Base-by-base conservation (phyloP, 2,329 filamentous ascomycete genomes). In the Venturia nashicola region DNA sequence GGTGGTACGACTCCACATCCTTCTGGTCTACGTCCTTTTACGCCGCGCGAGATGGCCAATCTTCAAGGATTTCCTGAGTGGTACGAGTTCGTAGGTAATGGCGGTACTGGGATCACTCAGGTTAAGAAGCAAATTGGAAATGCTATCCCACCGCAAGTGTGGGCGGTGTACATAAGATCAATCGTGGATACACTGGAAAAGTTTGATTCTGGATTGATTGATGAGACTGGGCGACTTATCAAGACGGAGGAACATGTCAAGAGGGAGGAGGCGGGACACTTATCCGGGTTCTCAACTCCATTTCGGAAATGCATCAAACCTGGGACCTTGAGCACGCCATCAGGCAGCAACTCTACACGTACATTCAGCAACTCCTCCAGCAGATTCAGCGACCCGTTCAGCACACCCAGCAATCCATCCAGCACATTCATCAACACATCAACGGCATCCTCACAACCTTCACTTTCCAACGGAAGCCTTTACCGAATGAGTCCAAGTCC, bases 51-150 rank as follows among this genome's bases (percentile, higher is more conserved):
- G 34, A 20, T 59, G 20, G 54, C 42, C 3, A 39, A 12, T 14
- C 34, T 46, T 0, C 36, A 64, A 34, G 62, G 57, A 7, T 64
- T 64, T 27, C 54, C 36, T n/a, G 42, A 34, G 9, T 42, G 2
- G 6, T 62, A 54, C 44, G n/a, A 12, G 8, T 64, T 60, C 14
- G 14, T 14, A 6, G 40, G 46, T 18, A 4, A 34, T 2, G 43
- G 55, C 1, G 40, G 46, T 18, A 12, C 61, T 2, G 43, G 55
- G 1, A 43, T n/a, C 9, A 64, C 40, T 2, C 18, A 59, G 8
- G 36, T 64, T 3, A 20, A 12, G 9, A 51, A 40, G 12, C 51
- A 60, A 23, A 60, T 64, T 18, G 62, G 62, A 14, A 64, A 64
- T 51, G 62, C 62, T 2, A 55, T 64, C 18, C 62, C 62, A 4